A percentile compares a stretch with the other conserved stretches of the same genome.
phyloP scores from a whole-genome alignment of 2,329 filamentous ascomycete genomes.

The Tympanopsis confertula region DNA sequence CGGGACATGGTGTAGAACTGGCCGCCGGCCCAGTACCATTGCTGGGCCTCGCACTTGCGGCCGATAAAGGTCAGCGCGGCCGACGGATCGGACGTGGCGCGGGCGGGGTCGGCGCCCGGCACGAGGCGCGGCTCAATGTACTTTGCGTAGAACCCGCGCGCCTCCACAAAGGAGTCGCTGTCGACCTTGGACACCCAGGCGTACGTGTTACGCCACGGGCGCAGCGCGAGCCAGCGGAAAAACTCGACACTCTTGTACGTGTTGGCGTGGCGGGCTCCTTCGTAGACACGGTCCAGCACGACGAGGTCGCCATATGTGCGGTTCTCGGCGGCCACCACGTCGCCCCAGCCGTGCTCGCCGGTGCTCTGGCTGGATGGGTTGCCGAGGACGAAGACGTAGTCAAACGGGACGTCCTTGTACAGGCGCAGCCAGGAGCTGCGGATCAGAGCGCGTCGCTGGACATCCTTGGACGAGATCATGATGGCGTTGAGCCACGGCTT shows the following conservation, averaged over 20 bases:
- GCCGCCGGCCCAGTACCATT: slow-evolving; percentile 19
- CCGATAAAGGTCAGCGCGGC: slow-evolving; percentile 16
- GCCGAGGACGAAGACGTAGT: slow-evolving; percentile 16
- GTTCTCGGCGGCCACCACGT: slow-evolving; percentile 15
- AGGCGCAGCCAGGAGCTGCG: slow-evolving; percentile 18
- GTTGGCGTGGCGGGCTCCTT: slow-evolving; percentile 17
- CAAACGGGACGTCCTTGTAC: slow-evolving; percentile 15
- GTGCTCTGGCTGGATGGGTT: slow-evolving; percentile 14
- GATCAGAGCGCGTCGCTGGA: slow-evolving; percentile 16
- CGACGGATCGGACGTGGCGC: slow-evolving; percentile 8
- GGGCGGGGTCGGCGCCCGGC: slow-evolving; percentile 4
- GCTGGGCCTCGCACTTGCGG: slow-evolving; percentile 9
- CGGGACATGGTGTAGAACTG: slow-evolving; percentile 20
- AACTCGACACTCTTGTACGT: slow-evolving; percentile 20
- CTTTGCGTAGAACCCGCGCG: slow-evolving; percentile 15
- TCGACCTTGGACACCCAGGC: slow-evolving; percentile 19
- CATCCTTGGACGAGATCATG: slow-evolving; percentile 14
- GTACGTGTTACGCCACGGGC: slow-evolving; percentile 10
- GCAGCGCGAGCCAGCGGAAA: slow-evolving; percentile 15
- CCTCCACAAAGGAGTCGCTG: slow-evolving; percentile 18
- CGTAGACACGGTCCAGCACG: slow-evolving; percentile 16
- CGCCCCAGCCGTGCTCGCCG: too few relatives aligned
- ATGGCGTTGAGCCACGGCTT: slow-evolving; percentile 17
- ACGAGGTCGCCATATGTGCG: slow-evolving; percentile 19
- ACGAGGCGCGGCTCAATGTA: slow-evolving; percentile 12